Conservation (phyloP, 805 yeast species). For the Zygosaccharomyces rouxii region DNA sequence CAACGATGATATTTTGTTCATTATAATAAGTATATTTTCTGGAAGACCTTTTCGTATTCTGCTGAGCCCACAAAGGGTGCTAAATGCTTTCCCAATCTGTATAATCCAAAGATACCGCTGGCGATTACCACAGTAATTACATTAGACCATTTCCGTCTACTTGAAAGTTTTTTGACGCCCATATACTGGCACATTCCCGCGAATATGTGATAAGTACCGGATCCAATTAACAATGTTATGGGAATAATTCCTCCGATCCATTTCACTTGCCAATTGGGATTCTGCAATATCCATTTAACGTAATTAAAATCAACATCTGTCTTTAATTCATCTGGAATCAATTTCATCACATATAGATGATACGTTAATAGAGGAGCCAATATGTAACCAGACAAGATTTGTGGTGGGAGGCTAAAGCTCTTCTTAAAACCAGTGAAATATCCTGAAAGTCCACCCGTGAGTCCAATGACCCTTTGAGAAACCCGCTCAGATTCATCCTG, state of each 20-base stretch:
- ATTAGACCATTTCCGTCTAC: constrained; percentile 20
- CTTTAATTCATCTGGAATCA: constrained; percentile 15
- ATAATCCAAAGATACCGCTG: constrained; percentile 19
- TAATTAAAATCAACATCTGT: constrained; percentile 22
- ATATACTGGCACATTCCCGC: constrained; percentile 26
- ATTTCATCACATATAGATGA: constrained; percentile 23
- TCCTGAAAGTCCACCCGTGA: constrained; percentile 27
- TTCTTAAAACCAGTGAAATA: constrained; percentile 24
- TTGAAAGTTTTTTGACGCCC: constrained; percentile 15
- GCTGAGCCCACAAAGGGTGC: constrained; percentile 8
- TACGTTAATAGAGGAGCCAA: constrained; percentile 19
- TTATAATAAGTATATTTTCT: constrained; percentile 6
- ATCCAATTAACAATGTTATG: constrained; percentile 16
- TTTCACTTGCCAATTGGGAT: constrained; percentile 16
- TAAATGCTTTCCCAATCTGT: constrained; percentile 16
- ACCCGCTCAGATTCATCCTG: constrained; percentile 14
- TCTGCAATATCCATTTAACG: constrained; percentile 25
- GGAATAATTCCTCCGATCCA: constrained; percentile 25
- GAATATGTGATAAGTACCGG: constrained; percentile 25
- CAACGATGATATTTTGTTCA: neutral
- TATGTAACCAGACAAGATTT: constrained; percentile 22
- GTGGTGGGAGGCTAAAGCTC: constrained; percentile 20
- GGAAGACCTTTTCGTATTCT: constrained; percentile 14
- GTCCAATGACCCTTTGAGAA: constrained; percentile 23
- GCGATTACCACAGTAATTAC: constrained; percentile 12